Conservation (phyloP, 371 early-diverging fungal species). For the Actinomucor elegans region DNA sequence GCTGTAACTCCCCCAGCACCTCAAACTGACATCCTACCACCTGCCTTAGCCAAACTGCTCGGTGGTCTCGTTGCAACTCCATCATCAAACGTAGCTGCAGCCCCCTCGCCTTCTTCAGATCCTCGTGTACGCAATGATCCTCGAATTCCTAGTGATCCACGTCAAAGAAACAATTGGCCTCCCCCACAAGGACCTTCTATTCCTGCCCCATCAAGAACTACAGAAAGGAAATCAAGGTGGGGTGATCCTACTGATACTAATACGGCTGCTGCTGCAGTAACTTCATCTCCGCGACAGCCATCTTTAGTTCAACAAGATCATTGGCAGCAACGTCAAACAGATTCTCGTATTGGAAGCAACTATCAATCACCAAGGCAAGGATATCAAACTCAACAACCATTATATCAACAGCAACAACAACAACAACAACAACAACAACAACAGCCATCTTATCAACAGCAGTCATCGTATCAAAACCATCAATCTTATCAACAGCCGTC, state of each 20-base stretch:
- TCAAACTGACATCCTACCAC: conserved; percentile 20
- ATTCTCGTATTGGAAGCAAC: conserved; percentile 4
- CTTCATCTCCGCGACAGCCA: conserved; percentile 4
- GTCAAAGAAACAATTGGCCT: conserved; percentile 15
- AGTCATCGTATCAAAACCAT: background rate
- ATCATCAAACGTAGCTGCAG: conserved; percentile 2
- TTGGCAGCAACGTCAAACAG: conserved; percentile 17
- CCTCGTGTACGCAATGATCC: conserved; percentile 13
- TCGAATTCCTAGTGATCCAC: conserved; percentile 7
- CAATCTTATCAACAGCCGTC: background rate
- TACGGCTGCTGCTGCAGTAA: background rate
- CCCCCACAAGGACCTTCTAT: conserved; percentile 23
- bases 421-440: background rate
- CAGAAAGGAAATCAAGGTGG: conserved; percentile 23
- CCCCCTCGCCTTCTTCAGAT: conserved; percentile 5
- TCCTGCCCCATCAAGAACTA: background rate
- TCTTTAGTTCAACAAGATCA: conserved; percentile 23
- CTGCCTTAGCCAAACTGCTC: conserved; percentile 35
- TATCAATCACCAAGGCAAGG: background rate
- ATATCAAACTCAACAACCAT: background rate
- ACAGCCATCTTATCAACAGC: background rate
- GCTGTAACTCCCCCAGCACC: background rate
- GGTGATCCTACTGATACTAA: conserved; percentile 3
- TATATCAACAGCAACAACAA: background rate
- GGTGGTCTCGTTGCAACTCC: conserved; percentile 26